Conservation (phyloP, 2,329 filamentous ascomycete species). For the Hypoxylon rubiginosum region DNA sequence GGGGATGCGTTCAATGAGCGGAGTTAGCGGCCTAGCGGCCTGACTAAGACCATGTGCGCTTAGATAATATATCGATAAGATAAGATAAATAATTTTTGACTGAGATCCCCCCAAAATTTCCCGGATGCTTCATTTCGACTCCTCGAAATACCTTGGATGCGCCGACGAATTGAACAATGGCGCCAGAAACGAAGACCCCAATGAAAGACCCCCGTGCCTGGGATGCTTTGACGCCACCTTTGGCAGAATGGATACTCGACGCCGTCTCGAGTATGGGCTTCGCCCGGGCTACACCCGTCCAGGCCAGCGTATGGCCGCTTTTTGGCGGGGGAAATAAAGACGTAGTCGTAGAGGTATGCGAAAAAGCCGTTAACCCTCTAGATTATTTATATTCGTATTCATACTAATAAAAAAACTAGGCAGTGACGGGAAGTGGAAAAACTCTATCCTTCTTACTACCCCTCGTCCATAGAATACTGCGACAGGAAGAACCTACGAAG, state of each 20-base stretch:
- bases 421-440: conserved; percentile 92
- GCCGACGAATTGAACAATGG: conserved; percentile 48
- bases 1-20: no score
- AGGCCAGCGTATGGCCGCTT: conserved; percentile 89
- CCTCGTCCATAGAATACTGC: conserved; percentile 83
- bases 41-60: not conserved
- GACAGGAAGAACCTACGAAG: conserved; percentile 84
- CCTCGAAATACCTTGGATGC: conserved; percentile 2
- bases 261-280: conserved; percentile 89
- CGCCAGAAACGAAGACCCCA: conserved; percentile 50
- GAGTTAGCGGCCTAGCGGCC: not conserved
- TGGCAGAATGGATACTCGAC: conserved; percentile 88
- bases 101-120: conserved; percentile 26
- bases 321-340: conserved; percentile 69
- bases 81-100: conserved; percentile 33
- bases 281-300: conserved; percentile 90
- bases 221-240: conserved; percentile 76
- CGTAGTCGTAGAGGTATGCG: conserved; percentile 46
- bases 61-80: conserved; percentile 32
- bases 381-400: no score
- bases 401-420: conserved; percentile 58
- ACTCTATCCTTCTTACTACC: conserved; percentile 89
- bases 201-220: conserved; percentile 70
- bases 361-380: not conserved
- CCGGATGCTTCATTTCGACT: conserved; percentile 4